Conservation (phyloP, 2,329 filamentous ascomycete species). For the Colletotrichum abscissum region DNA sequence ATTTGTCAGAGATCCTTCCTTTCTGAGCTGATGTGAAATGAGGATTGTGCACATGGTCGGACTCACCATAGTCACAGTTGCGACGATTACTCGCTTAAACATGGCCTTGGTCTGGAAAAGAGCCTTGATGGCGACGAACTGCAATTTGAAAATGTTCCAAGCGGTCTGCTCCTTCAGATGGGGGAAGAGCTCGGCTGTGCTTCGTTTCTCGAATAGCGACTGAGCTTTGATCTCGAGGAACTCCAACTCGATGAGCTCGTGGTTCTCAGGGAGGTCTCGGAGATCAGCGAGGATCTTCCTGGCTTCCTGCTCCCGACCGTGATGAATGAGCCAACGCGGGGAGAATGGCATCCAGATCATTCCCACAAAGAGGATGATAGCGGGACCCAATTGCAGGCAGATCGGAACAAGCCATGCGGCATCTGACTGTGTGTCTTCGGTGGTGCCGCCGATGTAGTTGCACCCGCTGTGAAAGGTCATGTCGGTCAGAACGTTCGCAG, state of each 20-base stretch:
- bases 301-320: conserved; percentile 76
- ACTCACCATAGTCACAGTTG: conserved; percentile 70
- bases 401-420: conserved; percentile 81
- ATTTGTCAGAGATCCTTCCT: conserved; percentile 49
- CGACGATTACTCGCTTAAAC: conserved; percentile 74
- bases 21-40: conserved; percentile 39
- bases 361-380: conserved; percentile 72
- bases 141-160: conserved; percentile 74
- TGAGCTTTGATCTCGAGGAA: conserved; percentile 88
- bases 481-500: conserved; percentile 36
- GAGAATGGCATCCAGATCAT: conserved; percentile 86
- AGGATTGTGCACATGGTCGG: background rate
- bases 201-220: conserved; percentile 80
- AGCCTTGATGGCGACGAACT: conserved; percentile 74
- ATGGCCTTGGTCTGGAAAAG: conserved; percentile 74
- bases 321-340: conserved; percentile 80
- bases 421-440: conserved; percentile 64
- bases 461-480: conserved; percentile 58
- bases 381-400: conserved; percentile 76
- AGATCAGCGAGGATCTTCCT: conserved; percentile 71
- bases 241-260: conserved; percentile 79
- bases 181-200: conserved; percentile 75
- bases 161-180: conserved; percentile 68
- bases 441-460: conserved; percentile 72
- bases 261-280: conserved; percentile 68